Evolutionary conservation across 495 filamentous ascomycete species (phyloP), one percentile per base, ranked within the genome.

Genomic region (Neurospora sp.): DNA sequence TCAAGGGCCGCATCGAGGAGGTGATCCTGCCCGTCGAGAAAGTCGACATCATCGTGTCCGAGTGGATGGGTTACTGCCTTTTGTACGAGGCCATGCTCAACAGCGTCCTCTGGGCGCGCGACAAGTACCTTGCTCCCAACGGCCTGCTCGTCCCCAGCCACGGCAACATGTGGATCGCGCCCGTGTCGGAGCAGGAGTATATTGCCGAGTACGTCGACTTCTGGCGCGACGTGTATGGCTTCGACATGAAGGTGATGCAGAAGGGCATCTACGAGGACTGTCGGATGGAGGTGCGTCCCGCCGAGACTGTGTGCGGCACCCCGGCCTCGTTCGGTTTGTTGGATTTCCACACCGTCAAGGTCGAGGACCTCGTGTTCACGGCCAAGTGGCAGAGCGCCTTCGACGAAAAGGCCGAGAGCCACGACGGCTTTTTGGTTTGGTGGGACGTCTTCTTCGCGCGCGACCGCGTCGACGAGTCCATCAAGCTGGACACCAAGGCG

Each of bases 1-100:
- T 99, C 70, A 92, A 96, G 82, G 96, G 96, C 69, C 94, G 94
- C 85, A 95, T 99, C 89, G 96, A 99, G 84, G 96, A 99, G 77
- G 94, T 97, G 40, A 77, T 85, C 31, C 90, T 99, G 34, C 96
- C 96, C 31, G 94, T 94, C 76, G 85, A 88, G 39, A 89, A 97
- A 79, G 96, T 99, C 76, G 96, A 99, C 82, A 95, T 99, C 79
- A 99, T 99, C 84, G 93, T 99, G 74, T 97, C 93, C 39, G 96
- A 99, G 84, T 99, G 96, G 96, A 99, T 99, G 96, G 96, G 96
- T 66, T 99, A 99, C 85, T 97, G 96, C 84, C 88, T 99, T 66
- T 89, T 98, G 54, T 99, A 98, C 84, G 96, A 99, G 87, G 93
- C 91, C 85, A 99, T 99, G 96, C 84, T 99, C 73, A 95, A 97